Evolutionary conservation across 805 yeast species (phyloP).

Genomic region (Lachancea meyersii): DNA sequence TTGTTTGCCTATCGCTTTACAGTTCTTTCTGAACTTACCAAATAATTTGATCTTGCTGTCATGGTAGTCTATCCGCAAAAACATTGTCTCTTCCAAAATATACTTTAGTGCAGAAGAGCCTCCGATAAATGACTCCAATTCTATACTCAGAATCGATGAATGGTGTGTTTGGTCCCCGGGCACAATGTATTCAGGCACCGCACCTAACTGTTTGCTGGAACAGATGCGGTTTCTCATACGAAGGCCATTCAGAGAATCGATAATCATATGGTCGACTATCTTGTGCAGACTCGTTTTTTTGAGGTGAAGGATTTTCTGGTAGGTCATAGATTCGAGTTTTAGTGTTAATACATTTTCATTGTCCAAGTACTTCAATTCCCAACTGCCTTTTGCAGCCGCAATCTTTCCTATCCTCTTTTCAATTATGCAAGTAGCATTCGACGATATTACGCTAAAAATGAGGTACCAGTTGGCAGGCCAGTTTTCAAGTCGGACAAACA

Average conservation of each 20-base stretch:
- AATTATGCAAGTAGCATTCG: conserved; percentile 28
- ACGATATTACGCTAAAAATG: conserved; percentile 30
- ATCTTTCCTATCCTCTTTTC: conserved; percentile 33
- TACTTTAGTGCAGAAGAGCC: conserved; percentile 26
- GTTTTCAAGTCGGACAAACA: conserved; percentile 29
- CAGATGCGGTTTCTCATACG: conserved; percentile 27
- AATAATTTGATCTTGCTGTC: conserved; percentile 26
- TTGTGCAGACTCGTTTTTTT: conserved; percentile 29
- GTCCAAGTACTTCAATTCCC: conserved; percentile 31
- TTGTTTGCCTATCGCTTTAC: conserved; percentile 26
- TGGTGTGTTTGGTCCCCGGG: conserved; percentile 4
- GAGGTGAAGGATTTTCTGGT: conserved; percentile 28
- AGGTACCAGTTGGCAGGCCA: conserved; percentile 36
- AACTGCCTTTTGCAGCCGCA: conserved; percentile 26
- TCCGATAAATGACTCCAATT: conserved; percentile 28
- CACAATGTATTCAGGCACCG: conserved; percentile 24
- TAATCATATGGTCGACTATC: conserved; percentile 33
- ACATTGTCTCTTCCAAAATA: conserved; percentile 29
- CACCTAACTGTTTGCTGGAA: conserved; percentile 12
- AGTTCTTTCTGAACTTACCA: conserved; percentile 30
- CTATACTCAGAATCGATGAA: conserved; percentile 24
- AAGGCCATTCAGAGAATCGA: conserved; percentile 32
- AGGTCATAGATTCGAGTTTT: conserved; percentile 31
- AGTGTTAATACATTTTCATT: conserved; percentile 19
- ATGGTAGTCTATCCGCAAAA: conserved; percentile 29